phyloP scores from a whole-genome alignment of 202 grass and related monocot species.

The Carex sylvatica region DNA sequence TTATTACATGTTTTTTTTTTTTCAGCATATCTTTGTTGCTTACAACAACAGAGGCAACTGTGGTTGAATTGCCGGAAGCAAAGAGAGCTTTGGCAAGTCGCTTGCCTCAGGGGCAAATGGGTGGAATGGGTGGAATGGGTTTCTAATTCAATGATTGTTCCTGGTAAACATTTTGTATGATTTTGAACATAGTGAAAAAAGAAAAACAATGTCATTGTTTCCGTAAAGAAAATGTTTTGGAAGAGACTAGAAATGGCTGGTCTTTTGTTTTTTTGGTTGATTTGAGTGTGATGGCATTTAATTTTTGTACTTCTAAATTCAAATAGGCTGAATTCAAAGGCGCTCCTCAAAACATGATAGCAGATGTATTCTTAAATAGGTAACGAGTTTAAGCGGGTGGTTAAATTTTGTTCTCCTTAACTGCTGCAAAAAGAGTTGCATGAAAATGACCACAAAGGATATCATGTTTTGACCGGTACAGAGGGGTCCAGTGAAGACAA shows the following conservation, averaged over 20 bases:
- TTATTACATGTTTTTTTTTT: neutral
- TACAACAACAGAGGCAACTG: slow-evolving; percentile 68
- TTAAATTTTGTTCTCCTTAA: neutral
- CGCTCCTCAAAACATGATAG: slow-evolving; percentile 14
- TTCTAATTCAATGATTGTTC: slow-evolving; percentile 39
- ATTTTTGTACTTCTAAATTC: neutral
- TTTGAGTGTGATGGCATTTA: neutral
- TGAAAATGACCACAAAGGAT: neutral
- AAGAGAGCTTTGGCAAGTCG: slow-evolving; percentile 49
- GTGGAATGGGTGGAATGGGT: slow-evolving; percentile 44
- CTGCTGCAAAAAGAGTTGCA: neutral
- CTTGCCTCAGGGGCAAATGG: slow-evolving; percentile 69
- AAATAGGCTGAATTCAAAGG: neutral
- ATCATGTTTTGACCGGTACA: slow-evolving; percentile 1
- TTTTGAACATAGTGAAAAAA: neutral
- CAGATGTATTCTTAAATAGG: neutral
- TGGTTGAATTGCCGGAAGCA: slow-evolving; percentile 56
- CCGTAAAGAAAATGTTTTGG: neutral
- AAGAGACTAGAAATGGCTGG: slow-evolving; percentile 23
- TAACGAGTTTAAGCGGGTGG: neutral
- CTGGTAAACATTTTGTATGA: neutral
- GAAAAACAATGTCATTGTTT: neutral
- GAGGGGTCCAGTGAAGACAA: neutral
- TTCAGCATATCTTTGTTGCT: slow-evolving; percentile 81
- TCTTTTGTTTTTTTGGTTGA: neutral